Evolutionary conservation across 768 basidiomycete species (phyloP), one percentile per base, ranked within the genome.

Genomic region (Boletus pseudo-olivaceus): DNA sequence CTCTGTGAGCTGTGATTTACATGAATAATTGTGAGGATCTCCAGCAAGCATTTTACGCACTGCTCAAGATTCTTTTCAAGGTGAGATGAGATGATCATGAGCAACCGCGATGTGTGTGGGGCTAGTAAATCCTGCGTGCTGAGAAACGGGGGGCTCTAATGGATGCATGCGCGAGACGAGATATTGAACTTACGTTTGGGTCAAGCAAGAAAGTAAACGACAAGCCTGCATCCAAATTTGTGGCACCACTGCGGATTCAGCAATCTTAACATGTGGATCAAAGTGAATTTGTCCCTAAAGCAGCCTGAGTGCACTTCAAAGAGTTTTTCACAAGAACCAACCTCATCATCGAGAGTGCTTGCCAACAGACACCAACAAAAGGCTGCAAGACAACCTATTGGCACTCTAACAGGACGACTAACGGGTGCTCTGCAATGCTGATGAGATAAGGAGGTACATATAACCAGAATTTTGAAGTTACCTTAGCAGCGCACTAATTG

Each of bases 331-430:
- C 37, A 32, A 53, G 7, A 49, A 53, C 55, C 48, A 56, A 78
- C 80, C 63, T 74, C 70, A 19, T 80, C 81, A 10, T 84, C 79
- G 17, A 49, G 61, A 10, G 76, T 75, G 39, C 70, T 82, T 67
- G 64, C 71, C 63, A 84, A 61, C 17, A 92, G 72, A 9, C 78
- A 75, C 26, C 73, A 64, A 26, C 76, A 74, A 32, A 91, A 78
- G 41, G 78, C 76, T 12, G 79, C 74, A 17, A 91, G 61, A 37
- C 74, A 64, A 5, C 88, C 90, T n/a, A 89, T 61, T 1, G 91
- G 89, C 9, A 93, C 64, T 57, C 78, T 76, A 0, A 93, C 82
- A 17, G 87, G 82, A 9, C 90, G 81, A 41, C 78, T 74, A 2
- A 76, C 75, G 3, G 76, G 68, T 12, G 83, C 72, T 43, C 87